phyloP scores from a whole-genome alignment of 257 asterid species.

The Solanum ossicruentum region DNA sequence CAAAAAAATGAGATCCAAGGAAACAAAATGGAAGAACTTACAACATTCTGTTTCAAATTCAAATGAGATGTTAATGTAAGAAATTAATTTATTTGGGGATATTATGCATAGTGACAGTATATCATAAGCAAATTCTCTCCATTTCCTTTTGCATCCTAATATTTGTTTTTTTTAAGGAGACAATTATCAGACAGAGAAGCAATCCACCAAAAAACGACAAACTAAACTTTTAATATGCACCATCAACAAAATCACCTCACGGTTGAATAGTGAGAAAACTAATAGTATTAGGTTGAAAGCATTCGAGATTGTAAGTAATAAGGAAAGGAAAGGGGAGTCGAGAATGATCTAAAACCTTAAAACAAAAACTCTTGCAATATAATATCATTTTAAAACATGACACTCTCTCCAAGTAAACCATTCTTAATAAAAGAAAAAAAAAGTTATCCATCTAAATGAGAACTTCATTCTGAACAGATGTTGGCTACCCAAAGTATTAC shows the following conservation, averaged over 20 bases:
- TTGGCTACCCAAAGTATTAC: background rate
- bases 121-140: background rate
- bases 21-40: background rate
- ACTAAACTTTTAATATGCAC: background rate
- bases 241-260: background rate
- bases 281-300: background rate
- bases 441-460: background rate
- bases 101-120: background rate
- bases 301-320: background rate
- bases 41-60: background rate
- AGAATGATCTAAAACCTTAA: background rate
- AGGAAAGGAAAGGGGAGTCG: background rate
- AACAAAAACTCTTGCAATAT: background rate
- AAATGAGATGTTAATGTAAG: background rate
- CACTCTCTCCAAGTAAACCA: background rate
- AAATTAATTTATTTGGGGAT: background rate
- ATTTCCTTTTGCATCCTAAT: background rate
- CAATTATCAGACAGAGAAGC: background rate
- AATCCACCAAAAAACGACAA: background rate
- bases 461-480: background rate
- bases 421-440: background rate
- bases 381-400: background rate
- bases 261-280: background rate
- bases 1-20: background rate
- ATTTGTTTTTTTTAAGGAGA: background rate